Evolutionary conservation across 139 green algal genomes (phyloP), one percentile per base, ranked within the genome.

Genomic region (Monoraphidium neglectum): DNA sequence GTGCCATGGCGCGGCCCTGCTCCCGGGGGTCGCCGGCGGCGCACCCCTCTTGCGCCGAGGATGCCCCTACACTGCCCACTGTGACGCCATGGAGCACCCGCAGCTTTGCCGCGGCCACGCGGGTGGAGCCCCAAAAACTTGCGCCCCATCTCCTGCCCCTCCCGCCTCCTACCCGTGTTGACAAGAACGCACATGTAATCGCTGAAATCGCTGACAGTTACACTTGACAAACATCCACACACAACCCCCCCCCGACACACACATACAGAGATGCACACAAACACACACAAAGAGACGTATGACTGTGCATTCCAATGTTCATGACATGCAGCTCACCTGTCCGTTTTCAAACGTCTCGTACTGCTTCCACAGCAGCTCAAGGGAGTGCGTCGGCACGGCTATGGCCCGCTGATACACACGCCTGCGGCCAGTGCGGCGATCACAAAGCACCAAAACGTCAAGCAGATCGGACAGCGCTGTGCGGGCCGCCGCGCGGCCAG

Each of bases 341-440:
- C 43, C 68, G 49, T 84, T 89, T 80, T 98, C 95, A 79, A 96
- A 97, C 0, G 70, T 72, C 85, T 98, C 94, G 70, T 98, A 98
- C 16, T 86, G 81, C 0, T 84, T 77, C 94, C 95, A 98, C 64
- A 98, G 78, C 23, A 74, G 68, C 38, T 98, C 95, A 68, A 97
- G 73, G 24, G 80, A 77, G 38, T 83, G 53, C 12, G 82, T 91
- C 2, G 95, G 94, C 54, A 97, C 89, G 18, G 84, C 73, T 18
- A 98, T 71, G 0, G 94, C 95, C 2, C 86, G 82, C 78, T 98
- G 93, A 76, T 88, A 97, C 16, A 82, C 81, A 2, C 80, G 76
- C 67, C 93, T 93, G 81, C 46, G n/a, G n/a, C n/a, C n/a, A n/a
- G n/a, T n/a, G n/a, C n/a, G n/a, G n/a, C n/a, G n/a, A n/a, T n/a